Conservation (phyloP, 2,329 filamentous ascomycete genomes). For the Trichoderma sp. region DNA sequence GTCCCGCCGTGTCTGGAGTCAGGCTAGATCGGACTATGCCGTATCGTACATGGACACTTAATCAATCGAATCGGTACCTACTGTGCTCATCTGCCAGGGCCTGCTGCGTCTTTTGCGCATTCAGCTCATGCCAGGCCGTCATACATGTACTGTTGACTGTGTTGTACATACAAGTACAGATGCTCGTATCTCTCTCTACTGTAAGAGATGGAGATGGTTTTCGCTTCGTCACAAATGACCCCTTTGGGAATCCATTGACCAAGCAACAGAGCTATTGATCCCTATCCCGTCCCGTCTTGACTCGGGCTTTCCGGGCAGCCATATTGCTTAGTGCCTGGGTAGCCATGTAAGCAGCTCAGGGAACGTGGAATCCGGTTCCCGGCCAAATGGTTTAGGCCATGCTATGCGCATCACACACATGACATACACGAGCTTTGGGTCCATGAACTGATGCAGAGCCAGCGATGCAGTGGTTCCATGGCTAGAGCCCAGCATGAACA, state of each 20-base stretch:
- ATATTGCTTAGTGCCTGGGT: not conserved
- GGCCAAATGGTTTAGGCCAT: not conserved
- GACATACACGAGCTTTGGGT: not conserved
- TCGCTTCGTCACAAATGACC: not conserved
- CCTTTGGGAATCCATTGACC: not conserved
- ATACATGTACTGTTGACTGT: not conserved
- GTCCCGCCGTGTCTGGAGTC: not conserved
- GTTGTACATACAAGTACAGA: not conserved
- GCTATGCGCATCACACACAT: not conserved
- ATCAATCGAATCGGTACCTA: conserved; percentile 13
- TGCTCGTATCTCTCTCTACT: not conserved
- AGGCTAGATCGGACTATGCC: conserved; percentile 13
- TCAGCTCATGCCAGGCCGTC: not conserved
- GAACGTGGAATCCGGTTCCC: not conserved
- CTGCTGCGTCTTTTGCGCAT: not conserved
- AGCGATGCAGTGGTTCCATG: not conserved
- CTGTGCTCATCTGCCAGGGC: conserved; percentile 6
- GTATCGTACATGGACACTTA: conserved; percentile 14
- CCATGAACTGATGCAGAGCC: not conserved
- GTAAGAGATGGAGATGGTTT: not conserved
- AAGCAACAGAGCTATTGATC: not conserved
- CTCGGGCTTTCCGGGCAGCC: not conserved
- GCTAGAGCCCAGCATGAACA: not conserved
- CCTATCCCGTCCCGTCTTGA: not conserved
- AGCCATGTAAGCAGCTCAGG: not conserved